A percentile compares a stretch with the other conserved stretches of the same genome.
Evolutionary conservation across 1,284 basidiomycete species (phyloP).

Genomic region (Moesziomyces aphidis): DNA sequence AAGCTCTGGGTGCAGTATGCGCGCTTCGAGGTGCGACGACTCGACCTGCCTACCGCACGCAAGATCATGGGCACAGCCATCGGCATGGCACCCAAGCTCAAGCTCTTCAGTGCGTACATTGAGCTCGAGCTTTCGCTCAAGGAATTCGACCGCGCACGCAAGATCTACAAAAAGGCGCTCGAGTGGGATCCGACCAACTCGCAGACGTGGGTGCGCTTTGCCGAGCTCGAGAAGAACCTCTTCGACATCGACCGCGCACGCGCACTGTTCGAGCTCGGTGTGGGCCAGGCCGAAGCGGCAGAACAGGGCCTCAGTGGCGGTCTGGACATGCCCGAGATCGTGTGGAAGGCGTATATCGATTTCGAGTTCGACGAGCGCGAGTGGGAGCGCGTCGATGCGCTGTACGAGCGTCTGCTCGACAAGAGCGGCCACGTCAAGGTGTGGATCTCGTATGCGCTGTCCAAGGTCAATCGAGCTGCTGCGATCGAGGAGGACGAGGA

Average conservation of each 20-base stretch:
- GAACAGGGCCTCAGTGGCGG: slow-evolving; percentile 69
- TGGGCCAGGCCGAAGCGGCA: slow-evolving; percentile 74
- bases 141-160: slow-evolving; percentile 94
- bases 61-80: slow-evolving; percentile 91
- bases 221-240: slow-evolving; percentile 91
- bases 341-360: slow-evolving; percentile 89
- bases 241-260: slow-evolving; percentile 92
- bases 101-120: slow-evolving; percentile 67
- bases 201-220: slow-evolving; percentile 89
- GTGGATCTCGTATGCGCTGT: slow-evolving; percentile 69
- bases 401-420: slow-evolving; percentile 89
- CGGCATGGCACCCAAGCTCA: slow-evolving; percentile 94
- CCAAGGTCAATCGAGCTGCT: slow-evolving; percentile 72
- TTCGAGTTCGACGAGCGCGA: slow-evolving; percentile 95
- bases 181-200: slow-evolving; percentile 65
- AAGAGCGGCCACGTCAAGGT: slow-evolving; percentile 92
- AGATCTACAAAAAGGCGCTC: slow-evolving; percentile 91
- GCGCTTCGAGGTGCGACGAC: slow-evolving; percentile 87
- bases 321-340: slow-evolving; percentile 95
- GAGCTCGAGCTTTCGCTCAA: slow-evolving; percentile 64
- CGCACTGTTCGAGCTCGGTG: slow-evolving; percentile 93
- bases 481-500: slow-evolving; percentile 78
- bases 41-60: slow-evolving; percentile 85
- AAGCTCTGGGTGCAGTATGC: slow-evolving; percentile 83
- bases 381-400: slow-evolving; percentile 81